Base-by-base conservation (phyloP, 2,329 filamentous ascomycete genomes). In the Scleromitrula shiraiana region DNA sequence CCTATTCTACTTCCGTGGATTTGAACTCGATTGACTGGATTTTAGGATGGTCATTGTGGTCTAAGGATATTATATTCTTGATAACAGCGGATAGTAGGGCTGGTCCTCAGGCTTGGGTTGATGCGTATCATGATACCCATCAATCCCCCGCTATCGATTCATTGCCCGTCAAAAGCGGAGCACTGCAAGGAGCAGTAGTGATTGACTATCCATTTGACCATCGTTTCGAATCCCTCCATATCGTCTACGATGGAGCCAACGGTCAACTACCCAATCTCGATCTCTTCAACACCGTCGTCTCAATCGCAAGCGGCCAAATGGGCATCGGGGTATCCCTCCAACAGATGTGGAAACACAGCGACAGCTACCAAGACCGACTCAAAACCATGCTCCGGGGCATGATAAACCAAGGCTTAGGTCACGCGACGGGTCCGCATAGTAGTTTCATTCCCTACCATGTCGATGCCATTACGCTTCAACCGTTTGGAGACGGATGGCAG, bases 381-480 rank as follows among this genome's bases (percentile, higher is more conserved):
- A 77, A 81, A 58, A 96, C 90, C 0, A 93, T 98, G 77, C 75
- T 95, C 35, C 79, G 88, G 32, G 91, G 93, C 32, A 95, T 98
- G 88, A 69, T 95, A 51, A 89, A 85, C 53, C 93, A 98, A 68
- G 89, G 87, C 0, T 71, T 96, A 1, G 93, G 93, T 1, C 84
- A 91, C 57, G 86, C 89, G 4, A 88, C 88, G 4, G 93, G 93
- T 5, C 84, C 91, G 2, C 93, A 98, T 65, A 95, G 88, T 65
- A 85, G 85, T 57, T 98, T 98, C 65, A 96, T 98, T 62, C 89
- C 93, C 0, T 98, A 98, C 64, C 93, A 97, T 59, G 86, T 98
- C 53, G 93, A 98, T 64, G 93, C 93, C 2, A 84, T 98, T 54
- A 98, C 93, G 1, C 71, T 98, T 35, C 88, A 93, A 61, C 88